phyloP scores from a whole-genome alignment of 2,329 filamentous ascomycete genomes.

The Chaetomium strumarium region DNA sequence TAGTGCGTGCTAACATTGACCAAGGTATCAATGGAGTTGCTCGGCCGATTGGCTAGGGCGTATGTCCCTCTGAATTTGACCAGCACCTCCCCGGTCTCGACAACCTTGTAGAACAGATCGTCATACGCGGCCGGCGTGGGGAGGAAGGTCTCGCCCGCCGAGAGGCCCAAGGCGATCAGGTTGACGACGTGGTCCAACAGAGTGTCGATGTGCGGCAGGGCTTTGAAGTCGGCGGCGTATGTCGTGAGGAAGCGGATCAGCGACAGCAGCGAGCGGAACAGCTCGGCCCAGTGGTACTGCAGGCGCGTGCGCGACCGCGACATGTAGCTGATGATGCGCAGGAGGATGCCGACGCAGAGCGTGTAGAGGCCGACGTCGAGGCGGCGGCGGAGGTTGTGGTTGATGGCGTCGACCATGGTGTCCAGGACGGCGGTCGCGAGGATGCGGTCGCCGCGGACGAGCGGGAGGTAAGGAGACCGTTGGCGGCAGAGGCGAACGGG shows the following conservation, averaged over 20 bases:
- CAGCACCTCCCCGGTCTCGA: slow-evolving; percentile 81
- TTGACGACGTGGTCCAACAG: slow-evolving; percentile 76
- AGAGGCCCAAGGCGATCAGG: slow-evolving; percentile 76
- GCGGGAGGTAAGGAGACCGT: slow-evolving; percentile 75
- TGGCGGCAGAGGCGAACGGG: slow-evolving; percentile 82
- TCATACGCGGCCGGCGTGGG: slow-evolving; percentile 85
- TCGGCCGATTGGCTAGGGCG: slow-evolving; percentile 48
- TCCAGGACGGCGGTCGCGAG: slow-evolving; percentile 75
- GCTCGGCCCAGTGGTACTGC: slow-evolving; percentile 87
- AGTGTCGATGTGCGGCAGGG: slow-evolving; percentile 60
- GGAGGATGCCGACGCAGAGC: slow-evolving; percentile 72
- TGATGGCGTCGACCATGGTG: slow-evolving; percentile 82
- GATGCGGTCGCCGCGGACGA: slow-evolving; percentile 65
- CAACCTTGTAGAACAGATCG: slow-evolving; percentile 96
- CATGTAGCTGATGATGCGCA: slow-evolving; percentile 78
- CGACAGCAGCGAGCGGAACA: slow-evolving; percentile 83
- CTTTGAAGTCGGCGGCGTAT: slow-evolving; percentile 72
- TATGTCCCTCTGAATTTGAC: slow-evolving; percentile 78
- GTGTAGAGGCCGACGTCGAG: slow-evolving; percentile 83
- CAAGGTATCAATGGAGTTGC: slow-evolving; percentile 75
- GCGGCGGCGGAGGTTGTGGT: slow-evolving; percentile 82
- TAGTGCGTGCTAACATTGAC: slow-evolving; percentile 83
- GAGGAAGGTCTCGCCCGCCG: slow-evolving; percentile 82
- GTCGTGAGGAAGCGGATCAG: slow-evolving; percentile 86
- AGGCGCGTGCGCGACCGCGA: slow-evolving; percentile 77